These are phyloP conservation scores for Saturnispora zaruensis DNA, from an alignment of 805 yeast species.

Conservation along the genomic window DNA sequence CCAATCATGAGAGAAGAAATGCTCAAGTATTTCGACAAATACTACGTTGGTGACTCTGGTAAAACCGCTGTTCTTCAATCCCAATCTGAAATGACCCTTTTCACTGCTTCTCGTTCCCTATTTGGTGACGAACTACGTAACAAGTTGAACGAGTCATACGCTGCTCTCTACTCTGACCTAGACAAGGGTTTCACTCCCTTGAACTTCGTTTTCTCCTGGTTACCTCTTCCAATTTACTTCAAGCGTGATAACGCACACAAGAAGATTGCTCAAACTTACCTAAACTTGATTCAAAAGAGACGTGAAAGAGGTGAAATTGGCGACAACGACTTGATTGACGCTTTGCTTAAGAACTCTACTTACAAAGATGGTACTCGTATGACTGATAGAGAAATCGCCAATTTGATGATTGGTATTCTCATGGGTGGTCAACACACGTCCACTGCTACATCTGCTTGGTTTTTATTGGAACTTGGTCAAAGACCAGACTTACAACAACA, in stretches of 20 bases:
- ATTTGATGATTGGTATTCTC: constrained; percentile 84
- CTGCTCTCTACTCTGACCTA: constrained; percentile 77
- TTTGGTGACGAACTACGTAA: constrained; percentile 88
- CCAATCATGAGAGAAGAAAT: constrained; percentile 83
- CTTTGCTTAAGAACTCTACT: constrained; percentile 70
- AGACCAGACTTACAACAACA: constrained; percentile 79
- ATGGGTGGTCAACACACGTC: constrained; percentile 99
- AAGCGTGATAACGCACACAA: constrained; percentile 83
- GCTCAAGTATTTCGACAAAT: constrained; percentile 47
- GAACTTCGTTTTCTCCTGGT: constrained; percentile 89
- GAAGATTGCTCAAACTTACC: constrained; percentile 70
- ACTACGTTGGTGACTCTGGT: constrained; percentile 41
- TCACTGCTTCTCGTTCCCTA: constrained; percentile 88
- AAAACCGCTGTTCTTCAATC: constrained; percentile 62
- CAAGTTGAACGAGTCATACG: constrained; percentile 74
- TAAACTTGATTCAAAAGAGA: constrained; percentile 68
- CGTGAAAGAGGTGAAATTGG: constrained; percentile 60
- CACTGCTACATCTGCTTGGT: constrained; percentile 95
- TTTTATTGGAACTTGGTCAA: constrained; percentile 81
- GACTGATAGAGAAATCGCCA: constrained; percentile 94
- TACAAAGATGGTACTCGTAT: constrained; percentile 90
- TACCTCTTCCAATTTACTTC: constrained; percentile 71
- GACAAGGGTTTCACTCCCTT: constrained; percentile 96
- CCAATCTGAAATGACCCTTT: constrained; percentile 92
- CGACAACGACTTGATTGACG: constrained; percentile 83